Evolutionary conservation across 257 asterid species (phyloP), one percentile per base, ranked within the genome.

Genomic region (Cruciata laevipes): DNA sequence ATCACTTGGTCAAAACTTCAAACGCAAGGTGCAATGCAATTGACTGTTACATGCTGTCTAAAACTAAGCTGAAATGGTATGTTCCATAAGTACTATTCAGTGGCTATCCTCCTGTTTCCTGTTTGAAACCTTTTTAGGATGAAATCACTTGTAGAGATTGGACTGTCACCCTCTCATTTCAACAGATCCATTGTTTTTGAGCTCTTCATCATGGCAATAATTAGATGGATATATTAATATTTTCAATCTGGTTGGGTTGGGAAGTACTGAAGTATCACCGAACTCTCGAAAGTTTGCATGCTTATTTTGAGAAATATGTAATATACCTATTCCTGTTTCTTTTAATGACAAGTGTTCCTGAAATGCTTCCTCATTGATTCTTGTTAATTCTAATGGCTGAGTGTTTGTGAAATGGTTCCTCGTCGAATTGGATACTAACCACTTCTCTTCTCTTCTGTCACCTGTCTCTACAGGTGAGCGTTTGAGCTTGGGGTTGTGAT

Each of bases 401-500:
- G 20, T 49, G 20, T 18, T 52, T 6, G 5, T 20, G 60, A 16
- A 51, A 51, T 53, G 24, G 13, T n/a, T 20, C 27, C 60, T 53
- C 25, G 2, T 20, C 25, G 33, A 17, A 37, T 16, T 63, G 69
- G 52, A 69, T 17, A 7, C 52, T 5, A 51, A 16, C 12, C 47
- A 18, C 5, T 7, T 1, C 62, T 8, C 12, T 63, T 11, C 68
- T 69, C 40, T 69, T 38, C 20, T 47, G 55, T 3, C n/a, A n/a
- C n/a, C n/a, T n/a, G n/a, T n/a, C n/a, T n/a, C 62, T 32, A 80
- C 86, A 91, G 94, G 96, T 60, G 98, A 91, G 76, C 83, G 96
- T 51, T 81, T 91, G 81, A 89, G 98, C 82, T 96, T 71, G 89
- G 96, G 94, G 91, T 88, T 67, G 94, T 89, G 5, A 69, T 84